phyloP scores from a whole-genome alignment of 2,329 filamentous ascomycete genomes.

The Akanthomyces muscarius region DNA sequence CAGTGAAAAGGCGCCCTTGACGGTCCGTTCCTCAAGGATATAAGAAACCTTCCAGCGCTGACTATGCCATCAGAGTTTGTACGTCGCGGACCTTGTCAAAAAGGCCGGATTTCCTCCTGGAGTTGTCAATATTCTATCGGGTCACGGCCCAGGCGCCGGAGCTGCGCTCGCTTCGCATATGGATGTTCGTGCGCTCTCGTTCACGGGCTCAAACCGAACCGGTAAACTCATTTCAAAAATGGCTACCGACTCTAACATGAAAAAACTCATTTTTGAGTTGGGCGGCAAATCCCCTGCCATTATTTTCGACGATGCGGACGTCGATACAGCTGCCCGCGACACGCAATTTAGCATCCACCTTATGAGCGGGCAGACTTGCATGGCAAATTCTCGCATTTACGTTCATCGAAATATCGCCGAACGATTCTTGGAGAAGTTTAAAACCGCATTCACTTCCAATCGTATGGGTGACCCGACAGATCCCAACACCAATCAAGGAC shows the following conservation, averaged over 20 bases:
- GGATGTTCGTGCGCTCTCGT: conserved; percentile 18
- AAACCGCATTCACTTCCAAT: conserved; percentile 39
- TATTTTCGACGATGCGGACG: conserved; percentile 58
- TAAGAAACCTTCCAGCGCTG: not conserved
- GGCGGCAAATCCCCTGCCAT: conserved; percentile 55
- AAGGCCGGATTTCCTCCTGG: conserved; percentile 25
- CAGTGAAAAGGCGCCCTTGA: conserved; percentile 51
- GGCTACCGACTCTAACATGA: conserved; percentile 53
- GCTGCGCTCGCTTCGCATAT: conserved; percentile 17
- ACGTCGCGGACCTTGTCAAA: not conserved
- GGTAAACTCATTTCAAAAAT: conserved; percentile 66
- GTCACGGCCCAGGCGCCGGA: conserved; percentile 8
- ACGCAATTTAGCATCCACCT: conserved; percentile 43
- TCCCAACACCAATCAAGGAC: conserved; percentile 36
- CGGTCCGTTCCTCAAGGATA: conserved; percentile 24
- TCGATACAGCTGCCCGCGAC: conserved; percentile 58
- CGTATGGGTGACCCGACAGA: conserved; percentile 35
- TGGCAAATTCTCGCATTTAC: conserved; percentile 55
- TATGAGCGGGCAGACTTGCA: conserved; percentile 57
- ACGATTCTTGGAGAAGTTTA: conserved; percentile 58
- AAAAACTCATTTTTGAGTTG: conserved; percentile 54
- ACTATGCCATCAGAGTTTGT: not conserved
- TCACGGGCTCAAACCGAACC: conserved; percentile 55
- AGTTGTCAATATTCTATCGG: conserved; percentile 20
- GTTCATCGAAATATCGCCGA: conserved; percentile 48